A percentile compares a stretch with the other conserved stretches of the same genome.
Evolutionary conservation across 345 rosid genomes (phyloP).

Genomic region (Lepidium didymum): DNA sequence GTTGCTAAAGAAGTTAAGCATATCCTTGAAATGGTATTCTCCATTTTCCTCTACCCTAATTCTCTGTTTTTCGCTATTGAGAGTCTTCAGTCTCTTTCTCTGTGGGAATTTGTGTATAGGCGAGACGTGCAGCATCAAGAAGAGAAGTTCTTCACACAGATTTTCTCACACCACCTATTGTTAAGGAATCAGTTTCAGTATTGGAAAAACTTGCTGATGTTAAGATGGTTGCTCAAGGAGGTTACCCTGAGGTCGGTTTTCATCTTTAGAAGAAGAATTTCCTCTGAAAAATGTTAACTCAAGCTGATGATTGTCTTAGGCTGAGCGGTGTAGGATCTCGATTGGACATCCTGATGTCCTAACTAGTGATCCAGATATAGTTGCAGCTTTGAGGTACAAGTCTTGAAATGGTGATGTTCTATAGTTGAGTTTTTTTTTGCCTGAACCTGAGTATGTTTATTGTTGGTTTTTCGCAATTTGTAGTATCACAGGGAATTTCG

Average conservation of each 20-base stretch:
- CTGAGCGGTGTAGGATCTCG: constrained; percentile 87
- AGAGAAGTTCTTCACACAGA: constrained; percentile 65
- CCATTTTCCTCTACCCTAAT: not conserved
- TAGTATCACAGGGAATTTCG: constrained; percentile 78
- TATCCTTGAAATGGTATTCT: constrained; percentile 61
- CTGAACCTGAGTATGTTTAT: not conserved
- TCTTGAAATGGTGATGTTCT: not conserved
- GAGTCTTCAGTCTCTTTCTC: not conserved
- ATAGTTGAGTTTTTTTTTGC: not conserved
- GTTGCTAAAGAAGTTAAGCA: constrained; percentile 63
- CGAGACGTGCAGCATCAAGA: constrained; percentile 58
- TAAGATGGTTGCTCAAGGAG: constrained; percentile 70
- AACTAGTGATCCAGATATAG: constrained; percentile 54
- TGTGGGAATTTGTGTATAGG: constrained; percentile 31
- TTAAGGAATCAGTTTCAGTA: constrained; percentile 56
- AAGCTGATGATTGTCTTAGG: constrained; percentile 37
- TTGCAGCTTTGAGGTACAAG: constrained; percentile 65
- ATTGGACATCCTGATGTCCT: constrained; percentile 65
- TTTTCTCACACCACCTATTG: constrained; percentile 81
- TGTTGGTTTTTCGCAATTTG: not conserved
- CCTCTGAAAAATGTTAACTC: not conserved
- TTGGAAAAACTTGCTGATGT: constrained; percentile 61
- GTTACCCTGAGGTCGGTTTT: constrained; percentile 72
- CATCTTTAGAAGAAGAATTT: not conserved
- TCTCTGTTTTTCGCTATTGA: not conserved